Evolutionary conservation across 148 eudicot species (phyloP).

Genomic region (Arbutus unedo): DNA sequence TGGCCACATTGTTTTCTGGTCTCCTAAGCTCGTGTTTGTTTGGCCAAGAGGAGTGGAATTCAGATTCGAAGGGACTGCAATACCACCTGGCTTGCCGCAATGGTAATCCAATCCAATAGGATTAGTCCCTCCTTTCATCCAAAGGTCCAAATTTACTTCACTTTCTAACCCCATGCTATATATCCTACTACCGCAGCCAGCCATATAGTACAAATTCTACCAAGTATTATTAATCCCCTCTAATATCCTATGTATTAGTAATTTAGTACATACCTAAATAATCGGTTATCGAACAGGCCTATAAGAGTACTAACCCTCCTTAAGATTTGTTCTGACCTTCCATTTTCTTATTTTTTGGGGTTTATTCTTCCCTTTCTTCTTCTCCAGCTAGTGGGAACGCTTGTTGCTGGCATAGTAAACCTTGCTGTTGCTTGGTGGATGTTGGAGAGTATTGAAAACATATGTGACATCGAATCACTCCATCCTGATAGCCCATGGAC

Average conservation of each 20-base stretch:
- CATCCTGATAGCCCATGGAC: slow-evolving; percentile 99
- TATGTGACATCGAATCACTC: slow-evolving; percentile 75
- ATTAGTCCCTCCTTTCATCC: too few species aligned
- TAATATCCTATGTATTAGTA: not conserved
- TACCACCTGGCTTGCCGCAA: too few species aligned
- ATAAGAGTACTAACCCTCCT: not conserved
- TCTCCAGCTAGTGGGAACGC: slow-evolving; percentile 76
- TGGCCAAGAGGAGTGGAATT: too few species aligned
- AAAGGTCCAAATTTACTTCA: too few species aligned
- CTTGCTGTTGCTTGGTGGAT: slow-evolving; percentile 99
- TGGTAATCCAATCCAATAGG: too few species aligned
- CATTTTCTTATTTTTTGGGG: not conserved
- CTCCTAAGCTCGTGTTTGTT: too few species aligned
- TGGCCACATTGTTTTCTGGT: too few species aligned
- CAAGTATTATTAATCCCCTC: not conserved
- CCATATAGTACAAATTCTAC: not conserved
- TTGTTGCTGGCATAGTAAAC: slow-evolving; percentile 76
- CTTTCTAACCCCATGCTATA: too few species aligned
- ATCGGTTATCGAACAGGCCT: not conserved
- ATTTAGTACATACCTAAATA: too few species aligned
- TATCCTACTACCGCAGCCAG: too few species aligned
- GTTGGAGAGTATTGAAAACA: slow-evolving; percentile 70
- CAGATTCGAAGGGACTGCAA: too few species aligned
- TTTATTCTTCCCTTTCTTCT: not conserved
- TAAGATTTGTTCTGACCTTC: not conserved